phyloP scores from a whole-genome alignment of 2,329 filamentous ascomycete genomes.

The Nectriaceae sp. region DNA sequence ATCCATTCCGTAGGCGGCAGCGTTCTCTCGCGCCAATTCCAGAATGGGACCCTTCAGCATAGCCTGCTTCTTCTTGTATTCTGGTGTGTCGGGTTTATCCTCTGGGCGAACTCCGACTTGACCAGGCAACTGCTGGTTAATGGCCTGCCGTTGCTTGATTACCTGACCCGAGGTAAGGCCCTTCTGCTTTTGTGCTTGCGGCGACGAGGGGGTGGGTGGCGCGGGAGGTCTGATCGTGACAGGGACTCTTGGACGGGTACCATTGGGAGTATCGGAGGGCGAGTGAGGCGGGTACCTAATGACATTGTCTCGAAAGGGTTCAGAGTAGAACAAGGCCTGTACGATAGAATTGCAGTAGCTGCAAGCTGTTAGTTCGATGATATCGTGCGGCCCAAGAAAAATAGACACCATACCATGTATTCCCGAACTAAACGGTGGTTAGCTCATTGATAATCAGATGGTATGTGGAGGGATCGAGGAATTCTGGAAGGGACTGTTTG shows the following conservation, averaged over 20 bases:
- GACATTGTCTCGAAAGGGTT: slow-evolving; percentile 89
- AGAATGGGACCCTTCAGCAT: slow-evolving; percentile 85
- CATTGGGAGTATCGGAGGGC: slow-evolving; percentile 69
- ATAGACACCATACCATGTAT: slow-evolving; percentile 76
- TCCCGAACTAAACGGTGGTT: slow-evolving; percentile 74
- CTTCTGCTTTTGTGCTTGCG: slow-evolving; percentile 49
- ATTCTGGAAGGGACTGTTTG: slow-evolving; percentile 7
- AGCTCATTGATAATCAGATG: slow-evolving; percentile 27
- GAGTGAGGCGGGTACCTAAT: slow-evolving; percentile 83
- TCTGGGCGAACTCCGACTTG: slow-evolving; percentile 69
- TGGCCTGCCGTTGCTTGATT: slow-evolving; percentile 55
- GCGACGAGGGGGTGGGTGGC: slow-evolving; percentile 45
- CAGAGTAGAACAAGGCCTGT: slow-evolving; percentile 95
- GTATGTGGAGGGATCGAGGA: slow-evolving; percentile 3
- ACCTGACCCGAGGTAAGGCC: slow-evolving; percentile 57
- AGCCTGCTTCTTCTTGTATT: slow-evolving; percentile 97
- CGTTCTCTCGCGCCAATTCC: slow-evolving; percentile 80
- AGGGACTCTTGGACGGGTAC: slow-evolving; percentile 55
- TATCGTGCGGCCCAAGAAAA: not conserved
- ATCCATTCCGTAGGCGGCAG: slow-evolving; percentile 82
- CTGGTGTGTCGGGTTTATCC: slow-evolving; percentile 90
- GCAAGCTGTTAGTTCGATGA: slow-evolving; percentile 28
- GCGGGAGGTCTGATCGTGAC: slow-evolving; percentile 61
- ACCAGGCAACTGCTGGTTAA: slow-evolving; percentile 56
- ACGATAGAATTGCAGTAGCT: slow-evolving; percentile 99